phyloP scores from a whole-genome alignment of 1,284 basidiomycete species.

The Marasmius sp. region DNA sequence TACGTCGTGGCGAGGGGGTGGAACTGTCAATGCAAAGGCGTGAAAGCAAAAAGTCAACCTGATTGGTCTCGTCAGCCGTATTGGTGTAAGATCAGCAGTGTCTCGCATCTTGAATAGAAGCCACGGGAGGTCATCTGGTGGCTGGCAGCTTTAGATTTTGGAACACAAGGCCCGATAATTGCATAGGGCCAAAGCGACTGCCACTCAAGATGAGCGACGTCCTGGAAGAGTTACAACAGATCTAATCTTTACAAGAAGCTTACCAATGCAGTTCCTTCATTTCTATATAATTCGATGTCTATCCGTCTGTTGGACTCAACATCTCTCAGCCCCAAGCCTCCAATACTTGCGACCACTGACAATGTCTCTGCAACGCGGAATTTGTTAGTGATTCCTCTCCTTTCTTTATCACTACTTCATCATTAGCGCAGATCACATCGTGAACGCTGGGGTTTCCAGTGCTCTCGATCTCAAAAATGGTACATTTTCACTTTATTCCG shows the following conservation, averaged over 20 bases:
- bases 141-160: background rate
- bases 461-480: too few species aligned
- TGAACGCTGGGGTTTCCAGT: too few species aligned
- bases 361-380: background rate
- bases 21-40: too few species aligned
- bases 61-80: too few species aligned
- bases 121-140: background rate
- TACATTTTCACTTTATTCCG: too few species aligned
- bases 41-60: too few species aligned
- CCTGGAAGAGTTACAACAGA: background rate
- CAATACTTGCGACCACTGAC: background rate
- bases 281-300: background rate
- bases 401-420: background rate
- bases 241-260: background rate
- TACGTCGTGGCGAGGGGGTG: too few species aligned
- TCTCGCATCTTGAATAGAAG: background rate
- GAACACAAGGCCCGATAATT: background rate
- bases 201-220: background rate
- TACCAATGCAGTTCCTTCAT: background rate
- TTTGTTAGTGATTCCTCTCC: background rate
- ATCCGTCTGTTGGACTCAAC: background rate
- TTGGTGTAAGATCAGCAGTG: background rate
- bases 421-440: too few species aligned
- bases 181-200: background rate
- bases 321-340: background rate